Evolutionary conservation across 495 filamentous ascomycete genomes (phyloP), one percentile per base, ranked within the genome.

Genomic region (Talaromyces stipitatus): DNA sequence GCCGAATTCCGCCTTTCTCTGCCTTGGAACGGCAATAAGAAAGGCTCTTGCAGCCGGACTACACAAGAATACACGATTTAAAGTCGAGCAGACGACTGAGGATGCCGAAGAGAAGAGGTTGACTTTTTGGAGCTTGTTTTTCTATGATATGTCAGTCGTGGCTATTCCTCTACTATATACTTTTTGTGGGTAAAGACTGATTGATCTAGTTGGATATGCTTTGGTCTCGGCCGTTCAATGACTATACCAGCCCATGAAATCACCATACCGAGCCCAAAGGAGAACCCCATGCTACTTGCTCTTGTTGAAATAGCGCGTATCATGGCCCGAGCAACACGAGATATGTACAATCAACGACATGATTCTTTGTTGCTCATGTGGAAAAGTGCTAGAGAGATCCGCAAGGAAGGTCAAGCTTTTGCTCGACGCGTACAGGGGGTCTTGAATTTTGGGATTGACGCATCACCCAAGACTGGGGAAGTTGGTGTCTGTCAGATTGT

Each of bases 291-390:
- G 20, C 54, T 75, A 32, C 59, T 65, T 24, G 56, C 64, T 0
- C 53, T 78, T 23, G 48, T 64, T 2, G 60, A 66, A 32, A 57
- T 78, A 6, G 68, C 69, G 10, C 68, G 71, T 50, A 64, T 63
- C 0, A 70, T 74, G 2, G 60, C 66, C 30, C 66, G 71, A 0
- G 70, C 71, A 4, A 62, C 67, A 0, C 62, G 68, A 8, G 66
- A 74, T 48, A 72, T 78, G 14, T 78, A 75, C 36, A 66, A 68
- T 9, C 66, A 64, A 52, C 63, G 64, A 10, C 70, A 75, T 54
- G 75, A 75, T 8, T 78, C 75, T 10, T 53, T 78, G 10, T 53
- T 75, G 26, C 68, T 74, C 7, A 72, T 78, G 72, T 78, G 73
- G 71, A 67, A 61, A 36, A 66, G 71, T 12, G 72, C 75, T 4